A percentile compares a stretch with the other conserved stretches of the same genome.
Evolutionary conservation across 352 stramenopile genomes (phyloP).

Genomic region (Phytophthora foliorum): DNA sequence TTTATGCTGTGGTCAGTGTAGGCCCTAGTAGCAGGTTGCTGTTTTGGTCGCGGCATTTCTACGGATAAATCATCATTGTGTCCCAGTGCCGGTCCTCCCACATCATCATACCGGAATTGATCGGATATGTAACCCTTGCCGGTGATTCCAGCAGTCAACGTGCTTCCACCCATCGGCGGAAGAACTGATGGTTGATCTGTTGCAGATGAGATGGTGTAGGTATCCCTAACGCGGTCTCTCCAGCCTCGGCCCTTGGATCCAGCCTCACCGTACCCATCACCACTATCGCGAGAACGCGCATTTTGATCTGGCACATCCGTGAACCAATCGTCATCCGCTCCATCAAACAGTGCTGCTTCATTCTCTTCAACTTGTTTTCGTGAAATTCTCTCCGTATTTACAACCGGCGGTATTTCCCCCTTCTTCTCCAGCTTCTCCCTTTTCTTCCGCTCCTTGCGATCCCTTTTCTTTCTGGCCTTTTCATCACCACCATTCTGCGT

Average conservation of each 20-base stretch:
- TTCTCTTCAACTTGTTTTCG: constrained; percentile 1
- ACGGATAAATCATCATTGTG: constrained; percentile 32
- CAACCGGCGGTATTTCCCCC: background rate
- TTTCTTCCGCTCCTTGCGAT: constrained; percentile 29
- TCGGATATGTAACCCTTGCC: constrained; percentile 45
- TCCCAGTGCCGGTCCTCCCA: constrained; percentile 29
- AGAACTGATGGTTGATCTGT: constrained; percentile 20
- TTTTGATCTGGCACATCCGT: constrained; percentile 43
- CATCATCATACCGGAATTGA: constrained; percentile 46
- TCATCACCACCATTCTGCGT: constrained; percentile 12
- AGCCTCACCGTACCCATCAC: constrained; percentile 21
- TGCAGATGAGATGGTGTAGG: constrained; percentile 30
- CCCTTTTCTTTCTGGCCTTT: constrained; percentile 29
- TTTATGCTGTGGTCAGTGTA: constrained; percentile 19
- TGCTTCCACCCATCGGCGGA: constrained; percentile 18
- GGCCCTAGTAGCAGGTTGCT: background rate
- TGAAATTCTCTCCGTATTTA: background rate
- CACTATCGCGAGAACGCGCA: constrained; percentile 11
- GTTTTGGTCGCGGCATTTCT: constrained; percentile 36
- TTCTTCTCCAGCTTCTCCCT: constrained; percentile 23
- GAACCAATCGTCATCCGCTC: constrained; percentile 72
- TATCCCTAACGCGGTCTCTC: constrained; percentile 42
- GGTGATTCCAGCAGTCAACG: constrained; percentile 32
- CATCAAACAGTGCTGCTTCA: constrained; percentile 51
- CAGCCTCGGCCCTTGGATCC: constrained; percentile 31